These are phyloP conservation scores for Lactifluus piperatus DNA, from an alignment of 768 basidiomycete species.

Conservation along the genomic window DNA sequence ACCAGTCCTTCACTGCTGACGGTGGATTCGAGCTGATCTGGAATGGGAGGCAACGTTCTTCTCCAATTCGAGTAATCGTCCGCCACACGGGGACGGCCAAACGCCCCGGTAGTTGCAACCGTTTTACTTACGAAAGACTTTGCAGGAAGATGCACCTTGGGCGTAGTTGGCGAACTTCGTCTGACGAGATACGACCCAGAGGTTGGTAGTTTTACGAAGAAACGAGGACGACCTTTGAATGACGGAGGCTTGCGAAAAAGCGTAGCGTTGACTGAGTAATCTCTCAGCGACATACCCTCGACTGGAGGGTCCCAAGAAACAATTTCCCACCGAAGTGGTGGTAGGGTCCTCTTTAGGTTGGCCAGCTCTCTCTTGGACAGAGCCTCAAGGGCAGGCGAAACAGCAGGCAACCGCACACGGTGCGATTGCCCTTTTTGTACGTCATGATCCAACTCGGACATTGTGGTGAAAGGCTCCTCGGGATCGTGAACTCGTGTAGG, in stretches of 20 bases:
- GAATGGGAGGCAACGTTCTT: slow-evolving; percentile 22
- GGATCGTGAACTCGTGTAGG: slow-evolving; percentile 2
- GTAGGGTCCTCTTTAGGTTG: slow-evolving; percentile 32
- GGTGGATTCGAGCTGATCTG: slow-evolving; percentile 17
- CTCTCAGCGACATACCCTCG: slow-evolving; percentile 50
- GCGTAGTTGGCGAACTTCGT: slow-evolving; percentile 17
- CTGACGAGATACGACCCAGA: slow-evolving; percentile 9
- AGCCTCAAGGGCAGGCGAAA: slow-evolving; percentile 34
- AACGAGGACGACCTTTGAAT: slow-evolving; percentile 29
- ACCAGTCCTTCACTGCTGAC: slow-evolving; percentile 31
- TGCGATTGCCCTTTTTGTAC: slow-evolving; percentile 6
- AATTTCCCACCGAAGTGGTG: slow-evolving; percentile 48
- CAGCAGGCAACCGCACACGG: slow-evolving; percentile 42
- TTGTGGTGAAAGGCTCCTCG: slow-evolving; percentile 17
- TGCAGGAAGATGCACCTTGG: slow-evolving; percentile 35
- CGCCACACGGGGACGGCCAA: slow-evolving; percentile 29
- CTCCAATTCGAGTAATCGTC: slow-evolving; percentile 36
- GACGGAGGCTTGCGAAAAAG: slow-evolving; percentile 43
- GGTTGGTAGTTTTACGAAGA: slow-evolving; percentile 32
- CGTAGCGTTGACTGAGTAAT: slow-evolving; percentile 55
- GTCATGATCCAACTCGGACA: slow-evolving; percentile 22
- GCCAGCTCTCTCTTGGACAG: slow-evolving; percentile 42
- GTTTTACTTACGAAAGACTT: slow-evolving; percentile 15
- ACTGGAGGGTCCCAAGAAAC: slow-evolving; percentile 67
- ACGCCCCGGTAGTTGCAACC: slow-evolving; percentile 15